A percentile compares a stretch with the other conserved stretches of the same genome.
phyloP scores from a whole-genome alignment of 768 basidiomycete genomes.

The Suillus decipiens region DNA sequence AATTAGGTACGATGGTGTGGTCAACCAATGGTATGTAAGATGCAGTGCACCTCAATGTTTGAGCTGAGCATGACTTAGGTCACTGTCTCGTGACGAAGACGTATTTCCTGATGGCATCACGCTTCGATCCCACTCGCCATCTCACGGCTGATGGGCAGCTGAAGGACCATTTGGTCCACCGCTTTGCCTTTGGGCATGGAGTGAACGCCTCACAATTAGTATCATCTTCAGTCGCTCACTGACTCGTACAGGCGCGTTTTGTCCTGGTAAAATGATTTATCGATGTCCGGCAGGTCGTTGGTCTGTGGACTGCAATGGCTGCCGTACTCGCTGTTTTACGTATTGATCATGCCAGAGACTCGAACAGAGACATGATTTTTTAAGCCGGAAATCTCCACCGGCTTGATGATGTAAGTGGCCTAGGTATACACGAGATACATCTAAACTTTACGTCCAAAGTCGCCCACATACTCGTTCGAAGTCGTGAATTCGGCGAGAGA shows the following conservation, averaged over 20 bases:
- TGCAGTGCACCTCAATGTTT: background rate
- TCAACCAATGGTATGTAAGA: slow-evolving; percentile 22
- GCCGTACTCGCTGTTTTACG: background rate
- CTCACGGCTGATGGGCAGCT: slow-evolving; percentile 5
- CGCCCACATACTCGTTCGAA: background rate
- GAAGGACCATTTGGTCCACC: background rate
- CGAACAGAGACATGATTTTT: background rate
- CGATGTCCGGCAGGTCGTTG: slow-evolving; percentile 3
- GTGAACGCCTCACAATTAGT: background rate
- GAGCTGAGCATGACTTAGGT: background rate
- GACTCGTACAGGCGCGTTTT: background rate
- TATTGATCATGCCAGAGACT: slow-evolving; percentile 5
- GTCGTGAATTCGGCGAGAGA: background rate
- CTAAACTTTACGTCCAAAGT: background rate
- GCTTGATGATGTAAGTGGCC: slow-evolving; percentile 3
- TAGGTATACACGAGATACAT: background rate
- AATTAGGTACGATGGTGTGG: slow-evolving; percentile 23
- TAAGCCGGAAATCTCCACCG: slow-evolving; percentile 2
- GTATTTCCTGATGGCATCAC: slow-evolving; percentile 2
- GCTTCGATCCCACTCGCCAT: slow-evolving; percentile 11
- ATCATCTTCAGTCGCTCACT: background rate
- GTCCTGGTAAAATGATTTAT: background rate
- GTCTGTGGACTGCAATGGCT: background rate
- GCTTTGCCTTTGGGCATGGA: slow-evolving; percentile 5
- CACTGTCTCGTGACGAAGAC: slow-evolving; percentile 6